Evolutionary conservation across 2,329 filamentous ascomycete species (phyloP).

Genomic region (Cryphonectria carpinicola): DNA sequence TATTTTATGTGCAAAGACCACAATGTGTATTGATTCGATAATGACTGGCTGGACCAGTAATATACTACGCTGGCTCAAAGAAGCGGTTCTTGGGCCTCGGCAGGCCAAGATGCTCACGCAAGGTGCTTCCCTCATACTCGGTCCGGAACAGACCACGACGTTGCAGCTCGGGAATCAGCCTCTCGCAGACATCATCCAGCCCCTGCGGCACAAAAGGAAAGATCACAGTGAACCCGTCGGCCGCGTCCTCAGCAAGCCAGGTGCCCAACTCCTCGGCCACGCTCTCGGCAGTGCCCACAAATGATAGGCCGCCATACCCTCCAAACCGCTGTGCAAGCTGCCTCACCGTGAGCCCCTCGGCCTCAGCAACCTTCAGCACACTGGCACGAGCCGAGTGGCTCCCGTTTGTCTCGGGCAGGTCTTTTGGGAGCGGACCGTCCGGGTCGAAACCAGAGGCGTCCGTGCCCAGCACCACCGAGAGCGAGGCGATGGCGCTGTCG

Average conservation of each 20-base stretch:
- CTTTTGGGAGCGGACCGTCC: constrained; percentile 50
- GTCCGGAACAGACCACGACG: constrained; percentile 53
- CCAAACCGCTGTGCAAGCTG: constrained; percentile 56
- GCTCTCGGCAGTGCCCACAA: constrained; percentile 52
- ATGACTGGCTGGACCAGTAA: neutral
- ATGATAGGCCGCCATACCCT: constrained; percentile 53
- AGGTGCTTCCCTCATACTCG: constrained; percentile 56
- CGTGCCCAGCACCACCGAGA: constrained; percentile 51
- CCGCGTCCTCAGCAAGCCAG: constrained; percentile 52
- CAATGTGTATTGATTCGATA: too few species aligned
- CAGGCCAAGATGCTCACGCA: constrained; percentile 59
- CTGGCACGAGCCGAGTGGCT: constrained; percentile 53
- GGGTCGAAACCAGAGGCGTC: constrained; percentile 54
- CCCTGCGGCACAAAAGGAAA: constrained; percentile 57
- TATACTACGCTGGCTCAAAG: constrained; percentile 33
- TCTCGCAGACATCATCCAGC: constrained; percentile 51
- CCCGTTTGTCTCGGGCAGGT: constrained; percentile 57
- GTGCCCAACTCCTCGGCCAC: constrained; percentile 53
- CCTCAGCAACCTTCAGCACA: constrained; percentile 53
- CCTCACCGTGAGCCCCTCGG: constrained; percentile 52
- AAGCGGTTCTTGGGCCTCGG: constrained; percentile 48
- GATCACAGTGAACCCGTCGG: constrained; percentile 56
- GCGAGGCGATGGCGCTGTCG: constrained; percentile 56
- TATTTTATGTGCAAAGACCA: too few species aligned
- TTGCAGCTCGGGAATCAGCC: constrained; percentile 55